Conservation (phyloP, 2,329 filamentous ascomycete species). For the Alternaria sp. region DNA sequence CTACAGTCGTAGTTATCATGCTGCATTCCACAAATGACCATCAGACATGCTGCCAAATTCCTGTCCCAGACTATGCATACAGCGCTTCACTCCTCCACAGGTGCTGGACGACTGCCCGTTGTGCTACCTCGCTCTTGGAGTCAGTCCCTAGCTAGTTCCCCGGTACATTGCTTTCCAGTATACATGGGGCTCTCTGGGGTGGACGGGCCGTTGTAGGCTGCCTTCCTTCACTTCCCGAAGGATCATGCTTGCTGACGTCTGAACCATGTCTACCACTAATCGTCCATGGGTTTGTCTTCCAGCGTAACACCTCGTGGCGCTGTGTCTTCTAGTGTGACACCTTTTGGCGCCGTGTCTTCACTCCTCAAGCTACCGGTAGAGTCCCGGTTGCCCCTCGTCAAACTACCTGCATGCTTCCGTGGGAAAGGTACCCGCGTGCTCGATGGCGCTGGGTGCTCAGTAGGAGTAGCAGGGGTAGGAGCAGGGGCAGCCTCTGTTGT, state of each 20-base stretch:
- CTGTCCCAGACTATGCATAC: conserved; percentile 34
- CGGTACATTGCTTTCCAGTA: conserved; percentile 1
- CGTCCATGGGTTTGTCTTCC: conserved; percentile 80
- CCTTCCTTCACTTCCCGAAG: conserved; percentile 8
- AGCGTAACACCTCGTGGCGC: conserved; percentile 67
- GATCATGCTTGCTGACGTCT: conserved; percentile 17
- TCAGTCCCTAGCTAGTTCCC: conserved; percentile 7
- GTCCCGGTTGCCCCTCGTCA: conserved; percentile 49
- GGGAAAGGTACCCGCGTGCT: conserved; percentile 48
- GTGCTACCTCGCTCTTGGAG: conserved; percentile 4
- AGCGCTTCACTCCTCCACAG: conserved; percentile 16
- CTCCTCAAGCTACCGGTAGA: conserved; percentile 52
- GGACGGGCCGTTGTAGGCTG: conserved; percentile 7
- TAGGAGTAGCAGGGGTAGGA: conserved; percentile 22
- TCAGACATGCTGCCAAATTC: conserved; percentile 22
- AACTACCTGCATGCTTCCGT: conserved; percentile 48
- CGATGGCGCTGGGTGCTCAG: conserved; percentile 45
- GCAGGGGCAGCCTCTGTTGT: conserved; percentile 42
- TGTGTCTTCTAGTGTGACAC: conserved; percentile 74
- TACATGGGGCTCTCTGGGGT: conserved; percentile 10
- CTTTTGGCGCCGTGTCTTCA: conserved; percentile 58
- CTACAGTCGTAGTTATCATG: conserved; percentile 41
- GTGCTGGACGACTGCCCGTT: conserved; percentile 7
- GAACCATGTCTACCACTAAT: conserved; percentile 56
- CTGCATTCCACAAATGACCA: conserved; percentile 28